Base-by-base conservation (phyloP, 2,329 filamentous ascomycete genomes). In the Nothophoma quercina region DNA sequence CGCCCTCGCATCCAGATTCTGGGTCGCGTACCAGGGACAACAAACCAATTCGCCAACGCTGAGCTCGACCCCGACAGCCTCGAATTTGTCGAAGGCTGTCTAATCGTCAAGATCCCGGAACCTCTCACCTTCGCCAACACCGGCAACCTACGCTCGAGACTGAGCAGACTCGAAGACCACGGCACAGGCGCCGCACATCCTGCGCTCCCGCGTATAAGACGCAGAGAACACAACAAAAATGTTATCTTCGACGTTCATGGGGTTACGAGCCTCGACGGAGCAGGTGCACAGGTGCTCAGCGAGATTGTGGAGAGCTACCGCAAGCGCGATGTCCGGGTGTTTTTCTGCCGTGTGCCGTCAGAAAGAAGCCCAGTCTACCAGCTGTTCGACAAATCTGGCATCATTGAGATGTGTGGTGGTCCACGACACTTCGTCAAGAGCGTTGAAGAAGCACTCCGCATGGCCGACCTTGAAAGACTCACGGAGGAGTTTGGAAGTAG, bases 101-200 rank as follows among this genome's bases (percentile, higher is more conserved):
- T 99, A 8, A 96, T 99, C 55, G 91, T 98, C 66, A 98, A 98
- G 79, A 98, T 99, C 48, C 93, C 95, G 0, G 95, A 99, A 70
- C 95, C 95, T 0, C 79, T 99, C 42, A 98, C 93, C 0, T 99
- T 99, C 72, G 93, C 93, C 68, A 99, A 99, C 72, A 98, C 95
- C 0, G 95, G 93, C 38, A 90, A 95, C 63, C 79, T 99, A 35
- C 96, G 96, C 74, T 88, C 88, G 44, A 84, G 95, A 4, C 81
- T 99, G 9, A 83, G 89, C 5, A 81, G 95, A 6, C 81, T 99
- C 1, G 95, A 98, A 74, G 83, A 92, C 18, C 96, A 98, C 68
- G 95, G 95, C n/a, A 93, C 91, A 0, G 87, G 81, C 36, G 81
- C 84, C 45, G 91, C 90, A 0, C 95, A 98, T 65, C 95, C 95